phyloP scores from a whole-genome alignment of 495 filamentous ascomycete species.

The Ramalina intermedia region DNA sequence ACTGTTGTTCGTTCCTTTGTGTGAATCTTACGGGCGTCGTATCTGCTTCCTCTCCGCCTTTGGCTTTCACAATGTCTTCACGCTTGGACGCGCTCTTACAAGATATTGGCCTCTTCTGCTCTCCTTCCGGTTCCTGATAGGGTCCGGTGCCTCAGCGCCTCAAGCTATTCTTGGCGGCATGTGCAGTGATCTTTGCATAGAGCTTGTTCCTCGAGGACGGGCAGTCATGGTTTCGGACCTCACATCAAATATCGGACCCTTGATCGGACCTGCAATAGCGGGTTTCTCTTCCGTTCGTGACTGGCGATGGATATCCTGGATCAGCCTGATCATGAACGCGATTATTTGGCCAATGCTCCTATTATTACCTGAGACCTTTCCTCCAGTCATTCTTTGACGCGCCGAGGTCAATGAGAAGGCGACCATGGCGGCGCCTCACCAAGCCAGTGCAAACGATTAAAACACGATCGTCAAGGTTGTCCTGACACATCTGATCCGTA shows the following conservation, averaged over 20 bases:
- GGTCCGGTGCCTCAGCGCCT: constrained; percentile 31
- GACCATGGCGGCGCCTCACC: not conserved
- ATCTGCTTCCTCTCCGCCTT: constrained; percentile 34
- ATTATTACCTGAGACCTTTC: not conserved
- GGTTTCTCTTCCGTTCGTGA: not conserved
- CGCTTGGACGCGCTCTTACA: constrained; percentile 34
- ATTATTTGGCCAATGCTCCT: not conserved
- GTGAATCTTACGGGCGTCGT: constrained; percentile 45
- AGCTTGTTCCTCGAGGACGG: constrained; percentile 2
- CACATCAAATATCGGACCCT: constrained; percentile 17
- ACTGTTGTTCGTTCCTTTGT: constrained; percentile 46
- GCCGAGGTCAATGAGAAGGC: not conserved
- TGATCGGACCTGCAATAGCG: constrained; percentile 24
- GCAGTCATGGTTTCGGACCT: not conserved
- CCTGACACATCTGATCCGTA: constrained; percentile 34
- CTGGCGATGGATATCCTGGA: not conserved
- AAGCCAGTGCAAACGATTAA: not conserved
- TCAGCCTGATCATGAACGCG: not conserved
- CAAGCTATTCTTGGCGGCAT: constrained; percentile 39
- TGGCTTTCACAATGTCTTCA: constrained; percentile 36
- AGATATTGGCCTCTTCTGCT: constrained; percentile 33
- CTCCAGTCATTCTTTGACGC: not conserved
- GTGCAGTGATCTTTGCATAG: constrained; percentile 33
- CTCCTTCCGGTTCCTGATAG: constrained; percentile 37
- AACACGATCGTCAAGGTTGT: constrained; percentile 10